Evolutionary conservation across 768 basidiomycete species (phyloP).

Genomic region (Suillus subalutaceus): DNA sequence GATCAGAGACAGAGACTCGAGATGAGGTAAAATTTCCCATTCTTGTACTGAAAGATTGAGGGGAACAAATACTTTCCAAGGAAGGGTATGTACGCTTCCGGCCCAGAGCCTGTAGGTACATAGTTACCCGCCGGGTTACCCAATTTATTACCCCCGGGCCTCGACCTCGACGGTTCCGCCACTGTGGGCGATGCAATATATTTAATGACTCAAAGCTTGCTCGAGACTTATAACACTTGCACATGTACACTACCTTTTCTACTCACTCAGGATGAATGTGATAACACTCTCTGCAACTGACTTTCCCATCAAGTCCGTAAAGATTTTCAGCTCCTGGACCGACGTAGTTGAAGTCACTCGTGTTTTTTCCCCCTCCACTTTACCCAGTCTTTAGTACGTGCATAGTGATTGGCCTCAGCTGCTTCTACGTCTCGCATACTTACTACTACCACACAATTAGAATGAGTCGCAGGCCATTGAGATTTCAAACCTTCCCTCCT

Average conservation of each 20-base stretch:
- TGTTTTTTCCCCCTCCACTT: conserved; percentile 20
- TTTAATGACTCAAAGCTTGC: neutral
- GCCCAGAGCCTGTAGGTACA: too few species aligned
- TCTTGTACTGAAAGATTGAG: too few species aligned
- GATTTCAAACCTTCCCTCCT: conserved; percentile 19
- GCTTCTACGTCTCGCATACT: neutral
- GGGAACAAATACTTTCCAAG: too few species aligned
- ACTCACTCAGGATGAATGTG: neutral
- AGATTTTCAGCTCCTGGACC: conserved; percentile 15
- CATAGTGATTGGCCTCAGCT: neutral
- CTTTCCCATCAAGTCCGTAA: conserved; percentile 23
- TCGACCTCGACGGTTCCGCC: neutral
- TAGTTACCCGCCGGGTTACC: too few species aligned
- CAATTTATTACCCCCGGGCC: too few species aligned
- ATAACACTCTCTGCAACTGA: conserved; percentile 9
- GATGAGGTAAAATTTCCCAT: too few species aligned
- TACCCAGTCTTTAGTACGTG: conserved; percentile 13
- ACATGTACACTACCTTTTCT: neutral
- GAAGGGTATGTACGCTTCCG: too few species aligned
- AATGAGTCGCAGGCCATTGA: conserved; percentile 20
- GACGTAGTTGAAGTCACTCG: conserved; percentile 22
- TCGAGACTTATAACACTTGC: neutral
- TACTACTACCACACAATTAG: conserved; percentile 11
- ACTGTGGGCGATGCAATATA: neutral
- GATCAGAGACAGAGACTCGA: too few species aligned